Base-by-base conservation (phyloP, 495 filamentous ascomycete genomes). In the Rhizodiscina lignyota region DNA sequence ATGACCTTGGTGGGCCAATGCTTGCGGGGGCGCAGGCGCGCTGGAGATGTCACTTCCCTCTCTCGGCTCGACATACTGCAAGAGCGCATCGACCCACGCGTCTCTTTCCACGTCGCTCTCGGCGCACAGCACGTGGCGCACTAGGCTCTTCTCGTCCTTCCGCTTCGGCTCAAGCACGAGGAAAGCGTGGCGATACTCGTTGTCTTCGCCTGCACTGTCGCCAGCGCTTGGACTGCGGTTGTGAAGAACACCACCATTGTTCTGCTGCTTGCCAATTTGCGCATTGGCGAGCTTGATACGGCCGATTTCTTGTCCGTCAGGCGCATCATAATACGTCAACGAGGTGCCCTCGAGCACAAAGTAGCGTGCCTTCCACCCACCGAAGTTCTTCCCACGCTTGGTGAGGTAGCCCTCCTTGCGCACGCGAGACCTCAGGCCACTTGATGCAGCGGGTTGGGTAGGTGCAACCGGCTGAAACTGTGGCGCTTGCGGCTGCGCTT, bases 351-450 rank as follows among this genome's bases (percentile, higher is more conserved):
- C 83, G 1, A 97, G 68, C 30, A 93, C 67, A 46, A 97, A 97
- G 51, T 81, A 96, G 36, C 89, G 68, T 12, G 83, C 83, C 53
- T 97, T 97, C 89, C 89, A 97, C n/a, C 89, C 89, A 18, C 89
- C 89, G 56, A 96, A 96, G 45, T 94, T 94, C 62, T 97, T 97
- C 18, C 89, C 89, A 37, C 79, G 66, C 59, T 97, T 97, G 4
- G 89, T 94, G 21, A 97, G 62, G 61, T 94, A 96, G 12, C 89
- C 89, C 50, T 77, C 84, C 49, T 86, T 87, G 41, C 74, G 63
- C 1, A 77, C 72, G 36, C 30, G 30, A 8, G 8, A 6, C 8
- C 24, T 6, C 24, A 13, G 13, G 24, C 24, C 24, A 27, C 72
- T 73, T 6, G 24, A 8, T 6, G 8, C 13, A 13, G 24, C 24